A percentile compares a stretch with the other conserved stretches of the same genome.
Evolutionary conservation across 768 basidiomycete species (phyloP).

Genomic region (Sarcodon aspratus): DNA sequence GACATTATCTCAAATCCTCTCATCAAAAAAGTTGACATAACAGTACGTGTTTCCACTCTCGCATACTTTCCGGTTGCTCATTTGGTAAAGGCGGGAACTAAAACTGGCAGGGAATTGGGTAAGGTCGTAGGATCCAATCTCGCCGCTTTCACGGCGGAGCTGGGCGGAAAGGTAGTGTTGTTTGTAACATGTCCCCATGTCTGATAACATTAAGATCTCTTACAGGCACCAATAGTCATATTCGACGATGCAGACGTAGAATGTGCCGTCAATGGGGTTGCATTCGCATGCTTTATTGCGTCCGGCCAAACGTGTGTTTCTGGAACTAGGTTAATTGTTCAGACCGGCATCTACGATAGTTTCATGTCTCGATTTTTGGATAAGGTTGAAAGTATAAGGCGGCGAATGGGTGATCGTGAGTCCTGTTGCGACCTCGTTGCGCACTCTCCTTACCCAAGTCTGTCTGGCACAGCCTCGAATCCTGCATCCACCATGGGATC

Average conservation of each 20-base stretch:
- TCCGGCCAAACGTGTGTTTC: conserved; percentile 91
- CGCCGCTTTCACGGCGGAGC: conserved; percentile 68
- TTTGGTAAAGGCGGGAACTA: conserved; percentile 53
- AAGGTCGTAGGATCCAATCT: conserved; percentile 65
- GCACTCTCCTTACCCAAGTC: not conserved
- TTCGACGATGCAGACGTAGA: conserved; percentile 69
- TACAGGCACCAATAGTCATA: conserved; percentile 67
- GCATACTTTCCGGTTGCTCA: not conserved
- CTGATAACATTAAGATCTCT: not conserved
- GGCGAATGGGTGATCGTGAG: conserved; percentile 70
- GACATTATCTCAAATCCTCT: conserved; percentile 53
- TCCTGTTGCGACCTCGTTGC: not conserved
- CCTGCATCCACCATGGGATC: conserved; percentile 69
- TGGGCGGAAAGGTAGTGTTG: conserved; percentile 65
- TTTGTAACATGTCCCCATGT: not conserved
- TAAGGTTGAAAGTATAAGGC: conserved; percentile 50
- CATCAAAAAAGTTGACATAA: conserved; percentile 76
- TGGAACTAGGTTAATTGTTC: conserved; percentile 73
- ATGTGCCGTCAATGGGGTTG: conserved; percentile 72
- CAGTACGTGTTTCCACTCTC: conserved; percentile 31
- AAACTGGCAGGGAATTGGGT: conserved; percentile 66
- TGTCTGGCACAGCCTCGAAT: conserved; percentile 44
- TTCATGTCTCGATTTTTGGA: conserved; percentile 53
- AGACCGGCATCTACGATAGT: conserved; percentile 52
- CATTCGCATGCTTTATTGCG: conserved; percentile 78